Conservation (phyloP, 2,329 filamentous ascomycete species). For the Bipolaris cookei region DNA sequence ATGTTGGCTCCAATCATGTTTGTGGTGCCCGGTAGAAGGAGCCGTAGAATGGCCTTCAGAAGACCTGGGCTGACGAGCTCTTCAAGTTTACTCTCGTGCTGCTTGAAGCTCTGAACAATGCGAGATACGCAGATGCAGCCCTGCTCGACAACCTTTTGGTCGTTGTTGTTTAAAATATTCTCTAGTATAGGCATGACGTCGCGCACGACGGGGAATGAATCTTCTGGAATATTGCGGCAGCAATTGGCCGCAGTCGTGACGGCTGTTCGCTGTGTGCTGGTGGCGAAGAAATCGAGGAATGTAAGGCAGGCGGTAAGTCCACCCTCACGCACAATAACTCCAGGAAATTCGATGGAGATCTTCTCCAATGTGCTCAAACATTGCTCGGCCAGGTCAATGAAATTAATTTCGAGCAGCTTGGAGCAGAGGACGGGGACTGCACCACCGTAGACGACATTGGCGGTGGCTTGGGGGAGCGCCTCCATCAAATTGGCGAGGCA, state of each 20-base stretch:
- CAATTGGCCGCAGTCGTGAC: slow-evolving; percentile 98
- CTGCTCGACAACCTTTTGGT: slow-evolving; percentile 96
- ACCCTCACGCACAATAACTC: slow-evolving; percentile 93
- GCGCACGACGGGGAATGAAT: slow-evolving; percentile 87
- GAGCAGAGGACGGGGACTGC: slow-evolving; percentile 94
- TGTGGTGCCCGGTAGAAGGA: slow-evolving; percentile 90
- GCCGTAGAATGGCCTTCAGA: slow-evolving; percentile 80
- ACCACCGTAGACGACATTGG: slow-evolving; percentile 96
- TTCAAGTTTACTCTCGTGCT: slow-evolving; percentile 85
- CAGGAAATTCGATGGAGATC: slow-evolving; percentile 94
- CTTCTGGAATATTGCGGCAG: slow-evolving; percentile 93
- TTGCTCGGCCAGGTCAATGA: slow-evolving; percentile 97
- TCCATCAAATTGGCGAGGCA: slow-evolving; percentile 98
- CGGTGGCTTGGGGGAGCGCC: slow-evolving; percentile 87
- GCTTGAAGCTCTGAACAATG: slow-evolving; percentile 96
- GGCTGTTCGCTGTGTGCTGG: slow-evolving; percentile 92
- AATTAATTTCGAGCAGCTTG: slow-evolving; percentile 93
- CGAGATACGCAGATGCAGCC: slow-evolving; percentile 93
- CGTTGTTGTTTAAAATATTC: slow-evolving; percentile 87
- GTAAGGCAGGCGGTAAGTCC: slow-evolving; percentile 94
- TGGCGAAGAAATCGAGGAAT: slow-evolving; percentile 96
- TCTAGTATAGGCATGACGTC: slow-evolving; percentile 97
- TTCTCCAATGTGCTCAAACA: slow-evolving; percentile 96
- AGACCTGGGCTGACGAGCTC: slow-evolving; percentile 89
- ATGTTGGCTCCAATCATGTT: slow-evolving; percentile 94